phyloP scores from a whole-genome alignment of 2,329 filamentous ascomycete genomes.

The Dactylella cylindrospora region DNA sequence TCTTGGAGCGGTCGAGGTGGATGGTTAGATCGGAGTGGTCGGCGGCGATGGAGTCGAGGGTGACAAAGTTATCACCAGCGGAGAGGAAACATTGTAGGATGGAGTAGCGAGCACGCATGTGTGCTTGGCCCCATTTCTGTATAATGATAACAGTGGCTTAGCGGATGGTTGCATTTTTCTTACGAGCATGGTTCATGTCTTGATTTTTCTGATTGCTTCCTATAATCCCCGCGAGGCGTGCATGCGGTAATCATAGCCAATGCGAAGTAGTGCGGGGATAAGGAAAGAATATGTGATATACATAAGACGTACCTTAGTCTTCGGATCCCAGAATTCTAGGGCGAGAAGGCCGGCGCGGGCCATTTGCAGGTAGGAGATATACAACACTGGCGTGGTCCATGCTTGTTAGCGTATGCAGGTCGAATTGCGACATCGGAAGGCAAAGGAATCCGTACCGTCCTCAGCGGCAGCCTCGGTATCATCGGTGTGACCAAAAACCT shows the following conservation, averaged over 20 bases:
- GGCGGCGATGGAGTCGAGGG: conserved; percentile 56
- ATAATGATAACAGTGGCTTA: neutral
- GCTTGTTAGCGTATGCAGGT: conserved; percentile 53
- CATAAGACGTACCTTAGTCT: conserved; percentile 35
- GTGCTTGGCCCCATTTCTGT: conserved; percentile 56
- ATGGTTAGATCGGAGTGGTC: conserved; percentile 57
- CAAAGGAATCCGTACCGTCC: conserved; percentile 51
- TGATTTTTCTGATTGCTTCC: too few relatives aligned
- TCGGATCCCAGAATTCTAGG: conserved; percentile 75
- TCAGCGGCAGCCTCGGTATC: conserved; percentile 51
- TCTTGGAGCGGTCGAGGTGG: conserved; percentile 61
- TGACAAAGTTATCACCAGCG: conserved; percentile 58
- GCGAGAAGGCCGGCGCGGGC: conserved; percentile 85
- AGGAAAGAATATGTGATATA: neutral
- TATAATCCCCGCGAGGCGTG: too few relatives aligned
- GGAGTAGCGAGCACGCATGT: conserved; percentile 63
- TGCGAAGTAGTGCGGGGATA: neutral
- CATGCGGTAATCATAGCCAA: neutral
- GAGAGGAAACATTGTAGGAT: conserved; percentile 63
- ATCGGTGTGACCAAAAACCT: conserved; percentile 54
- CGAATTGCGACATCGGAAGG: conserved; percentile 52
- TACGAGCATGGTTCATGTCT: too few relatives aligned
- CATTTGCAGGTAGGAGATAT: conserved; percentile 87
- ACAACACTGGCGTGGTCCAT: conserved; percentile 62
- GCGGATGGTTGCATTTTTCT: neutral